Conservation (phyloP, 192 early-diverging fungal genomes). For the Lobulomyces angularis region DNA sequence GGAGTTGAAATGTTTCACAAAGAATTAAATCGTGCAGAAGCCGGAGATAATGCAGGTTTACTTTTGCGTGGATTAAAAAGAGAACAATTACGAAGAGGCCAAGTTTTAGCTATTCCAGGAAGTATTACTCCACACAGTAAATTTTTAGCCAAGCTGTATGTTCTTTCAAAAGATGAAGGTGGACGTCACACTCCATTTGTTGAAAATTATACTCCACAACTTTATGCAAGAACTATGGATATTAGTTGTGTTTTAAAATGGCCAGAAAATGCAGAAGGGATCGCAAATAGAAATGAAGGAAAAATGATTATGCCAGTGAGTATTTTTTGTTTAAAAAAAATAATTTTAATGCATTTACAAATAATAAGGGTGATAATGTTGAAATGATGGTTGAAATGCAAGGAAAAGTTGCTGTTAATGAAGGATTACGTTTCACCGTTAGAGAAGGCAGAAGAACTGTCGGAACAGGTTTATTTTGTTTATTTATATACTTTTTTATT, state of each 20-base stretch:
- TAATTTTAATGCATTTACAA: too few relatives aligned
- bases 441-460: constrained; percentile 97
- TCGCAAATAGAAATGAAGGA: constrained; percentile 69
- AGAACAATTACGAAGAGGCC: constrained; percentile 88
- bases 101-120: constrained; percentile 83
- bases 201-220: constrained; percentile 92
- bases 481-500: too few relatives aligned
- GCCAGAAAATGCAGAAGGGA: constrained; percentile 46
- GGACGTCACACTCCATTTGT: constrained; percentile 96
- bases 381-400: constrained; percentile 76
- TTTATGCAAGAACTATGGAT: constrained; percentile 94
- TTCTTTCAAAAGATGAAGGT: constrained; percentile 95
- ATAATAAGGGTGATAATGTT: constrained; percentile 91
- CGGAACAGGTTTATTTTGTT: constrained; percentile 59
- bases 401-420: constrained; percentile 75
- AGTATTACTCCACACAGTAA: constrained; percentile 91
- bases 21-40: constrained; percentile 90
- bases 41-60: constrained; percentile 97
- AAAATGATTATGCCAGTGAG: constrained; percentile 99
- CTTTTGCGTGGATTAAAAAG: constrained; percentile 94
- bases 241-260: constrained; percentile 69
- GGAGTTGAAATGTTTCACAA: constrained; percentile 99
- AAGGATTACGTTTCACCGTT: constrained; percentile 91
- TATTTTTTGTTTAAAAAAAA: too few relatives aligned
- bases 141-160: constrained; percentile 84